A percentile compares a stretch with the other conserved stretches of the same genome.
Conservation (phyloP, 192 early-diverging fungal species). For the Backusella australiensis region DNA sequence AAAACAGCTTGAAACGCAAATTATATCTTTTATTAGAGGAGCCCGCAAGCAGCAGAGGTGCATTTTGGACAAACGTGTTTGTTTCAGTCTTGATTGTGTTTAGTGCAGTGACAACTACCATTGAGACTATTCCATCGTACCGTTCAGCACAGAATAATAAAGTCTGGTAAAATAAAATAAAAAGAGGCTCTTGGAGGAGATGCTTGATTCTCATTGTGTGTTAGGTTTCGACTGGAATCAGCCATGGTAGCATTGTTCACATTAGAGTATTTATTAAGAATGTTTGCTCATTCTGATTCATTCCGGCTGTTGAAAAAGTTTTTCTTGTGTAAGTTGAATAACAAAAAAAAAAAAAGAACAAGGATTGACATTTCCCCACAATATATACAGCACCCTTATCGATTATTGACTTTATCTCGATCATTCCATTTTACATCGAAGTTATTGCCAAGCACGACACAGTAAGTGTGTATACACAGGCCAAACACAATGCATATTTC, state of each 20-base stretch:
- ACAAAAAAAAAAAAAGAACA: neutral
- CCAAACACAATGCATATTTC: neutral
- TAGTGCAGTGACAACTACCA: conserved; percentile 69
- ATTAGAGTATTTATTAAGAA: conserved; percentile 65
- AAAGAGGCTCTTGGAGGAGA: too few relatives aligned
- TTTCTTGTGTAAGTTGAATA: conserved; percentile 40
- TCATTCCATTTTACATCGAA: conserved; percentile 80
- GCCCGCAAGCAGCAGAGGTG: conserved; percentile 68
- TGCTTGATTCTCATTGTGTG: neutral
- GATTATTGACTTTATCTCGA: conserved; percentile 75
- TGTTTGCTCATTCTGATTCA: conserved; percentile 72
- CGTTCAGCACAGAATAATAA: conserved; percentile 49
- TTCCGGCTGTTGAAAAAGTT: conserved; percentile 57
- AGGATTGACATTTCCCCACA: neutral
- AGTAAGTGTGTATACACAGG: conserved; percentile 29
- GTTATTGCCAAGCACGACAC: conserved; percentile 62
- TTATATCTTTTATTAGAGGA: conserved; percentile 76
- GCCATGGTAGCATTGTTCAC: conserved; percentile 72
- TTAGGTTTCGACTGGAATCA: conserved; percentile 17
- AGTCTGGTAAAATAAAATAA: conserved; percentile 43
- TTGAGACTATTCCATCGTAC: conserved; percentile 80
- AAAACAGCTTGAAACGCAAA: conserved; percentile 43
- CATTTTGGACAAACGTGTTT: conserved; percentile 71
- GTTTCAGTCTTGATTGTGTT: conserved; percentile 73
- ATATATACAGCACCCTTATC: conserved; percentile 49